Base-by-base conservation (phyloP, 2,329 filamentous ascomycete species). In the Fusarium luffae region DNA sequence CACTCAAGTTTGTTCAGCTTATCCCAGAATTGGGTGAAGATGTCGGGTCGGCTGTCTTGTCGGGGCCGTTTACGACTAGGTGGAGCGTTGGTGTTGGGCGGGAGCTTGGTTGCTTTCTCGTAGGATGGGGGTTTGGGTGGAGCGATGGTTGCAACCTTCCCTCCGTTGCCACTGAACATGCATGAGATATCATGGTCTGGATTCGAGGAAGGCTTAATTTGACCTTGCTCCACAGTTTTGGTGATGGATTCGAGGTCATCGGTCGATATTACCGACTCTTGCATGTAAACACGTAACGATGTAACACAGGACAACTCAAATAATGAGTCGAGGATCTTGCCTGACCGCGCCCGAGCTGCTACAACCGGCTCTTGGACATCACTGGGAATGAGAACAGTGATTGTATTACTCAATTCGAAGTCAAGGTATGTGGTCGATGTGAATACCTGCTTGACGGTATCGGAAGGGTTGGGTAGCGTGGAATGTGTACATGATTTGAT, bases 1-100 rank as follows among this genome's bases (percentile, higher is more conserved):
- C 42, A 43, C 49, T 63, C 60, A 1, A 63, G 60, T 28, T 61
- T 63, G 16, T 42, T 47, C n/a, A 63, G 41, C 42, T 63, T 63
- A 14, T 63, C 60, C 48, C 42, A 63, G n/a, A 63, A 25, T 28
- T 48, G 57, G 4, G 8, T 41, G 13, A 61, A 41, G 14, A 34
- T 23, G 14, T 62, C 59, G 12, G 56, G 19, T 5, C 48, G 48
- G 8, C 56, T 63, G 23, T 63, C 56, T 61, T 54, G 48, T 27
- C 60, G 56, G 18, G 60, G 28, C 14, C 60, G 48, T 54, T 61
- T 63, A n/a, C 57, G 48, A 16, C 21, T 37, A 16, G 14, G 27
- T 8, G 55, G 48, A 27, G 41, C 23, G 16, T n/a, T 54, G 4
- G 47, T 5, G 1, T 27, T 46, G 23, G 43, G 27, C 3, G 28